Conservation (phyloP, 352 stramenopile species). For the Pythium coloratum region DNA sequence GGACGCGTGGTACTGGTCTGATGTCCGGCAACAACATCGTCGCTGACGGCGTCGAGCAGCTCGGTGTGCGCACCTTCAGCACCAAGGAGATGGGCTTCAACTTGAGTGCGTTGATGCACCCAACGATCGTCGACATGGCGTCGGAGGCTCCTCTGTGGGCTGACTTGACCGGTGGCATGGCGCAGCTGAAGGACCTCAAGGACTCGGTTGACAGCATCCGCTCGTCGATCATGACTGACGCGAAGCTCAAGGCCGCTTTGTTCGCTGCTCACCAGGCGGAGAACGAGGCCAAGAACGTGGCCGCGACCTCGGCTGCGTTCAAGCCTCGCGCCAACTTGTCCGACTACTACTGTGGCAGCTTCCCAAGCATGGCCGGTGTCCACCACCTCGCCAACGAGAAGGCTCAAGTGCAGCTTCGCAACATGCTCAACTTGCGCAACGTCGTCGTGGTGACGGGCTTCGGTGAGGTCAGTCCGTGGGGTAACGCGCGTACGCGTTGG, state of each 20-base stretch:
- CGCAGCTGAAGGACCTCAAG: constrained; percentile 74
- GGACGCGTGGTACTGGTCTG: constrained; percentile 83
- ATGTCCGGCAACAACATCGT: constrained; percentile 91
- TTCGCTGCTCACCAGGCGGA: constrained; percentile 35
- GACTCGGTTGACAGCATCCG: constrained; percentile 59
- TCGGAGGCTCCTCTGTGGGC: constrained; percentile 74
- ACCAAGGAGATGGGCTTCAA: constrained; percentile 90
- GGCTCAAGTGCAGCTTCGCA: constrained; percentile 49
- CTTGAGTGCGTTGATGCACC: constrained; percentile 80
- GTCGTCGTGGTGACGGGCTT: constrained; percentile 86
- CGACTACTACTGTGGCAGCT: constrained; percentile 69
- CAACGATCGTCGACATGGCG: constrained; percentile 69
- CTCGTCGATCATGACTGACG: constrained; percentile 47
- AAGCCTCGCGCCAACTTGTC: constrained; percentile 67
- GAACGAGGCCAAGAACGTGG: constrained; percentile 13
- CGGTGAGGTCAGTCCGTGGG: constrained; percentile 86
- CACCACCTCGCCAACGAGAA: constrained; percentile 34
- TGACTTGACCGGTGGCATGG: constrained; percentile 81
- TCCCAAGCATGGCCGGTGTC: constrained; percentile 54
- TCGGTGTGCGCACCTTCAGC: constrained; percentile 84
- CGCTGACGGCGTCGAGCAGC: constrained; percentile 73
- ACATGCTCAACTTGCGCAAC: constrained; percentile 83
- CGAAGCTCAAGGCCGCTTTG: constrained; percentile 52
- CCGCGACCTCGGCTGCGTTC: constrained; percentile 19
- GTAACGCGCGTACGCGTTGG: constrained; percentile 84